Base-by-base conservation (phyloP, 805 yeast species). In the Metschnikowia kofuensis region DNA sequence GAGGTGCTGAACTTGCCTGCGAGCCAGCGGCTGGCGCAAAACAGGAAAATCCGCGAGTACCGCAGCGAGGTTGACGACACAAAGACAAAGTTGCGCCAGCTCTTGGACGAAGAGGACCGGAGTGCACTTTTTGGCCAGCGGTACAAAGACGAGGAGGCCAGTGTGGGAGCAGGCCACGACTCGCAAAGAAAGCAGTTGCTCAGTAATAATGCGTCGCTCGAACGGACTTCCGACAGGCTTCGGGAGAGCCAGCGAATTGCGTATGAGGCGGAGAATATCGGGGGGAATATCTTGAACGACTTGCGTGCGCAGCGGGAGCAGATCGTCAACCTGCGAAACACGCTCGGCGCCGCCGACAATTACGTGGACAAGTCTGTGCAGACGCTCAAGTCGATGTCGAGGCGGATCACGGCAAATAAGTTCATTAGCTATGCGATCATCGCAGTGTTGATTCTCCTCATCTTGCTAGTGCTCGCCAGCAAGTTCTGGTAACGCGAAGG, bases 281-380 rank as follows among this genome's bases (percentile, higher is more conserved):
- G 99, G 1, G 89, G 97, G 12, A 85, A 87, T 55, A 94, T 94
- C 45, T 77, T 94, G 69, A 83, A 83, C 59, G 96, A 92, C 64
- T 73, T 94, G 56, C 78, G 97, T 52, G 85, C 96, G 27, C 99
- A 94, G 70, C 76, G 99, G 50, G 99, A 94, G 61, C 97, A 95
- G 62, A 80, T 94, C 39, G 73, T 82, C 46, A 89, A 91, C 59
- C 82, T 96, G 21, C 81, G 97, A 66, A 87, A 86, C 59, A 88
- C 96, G 0, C 72, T 94, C 44, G 79, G 80, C 68, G 92, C 90
- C 53, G 98, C 98, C 0, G 98, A 94, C 64, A 82, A 86, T 0
- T 89, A 91, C 61, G 96, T 94, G 45, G 98, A 94, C 68, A 84
- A 87, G 63, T 84, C 94, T 48, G 79, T 94, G 48, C 80, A 87